Percentiles rank a stretch among this genome's conserved stretches.
These are phyloP conservation scores for Scutellaria baicalensis DNA, from an alignment of 257 asterid genomes.

Conservation along the genomic window DNA sequence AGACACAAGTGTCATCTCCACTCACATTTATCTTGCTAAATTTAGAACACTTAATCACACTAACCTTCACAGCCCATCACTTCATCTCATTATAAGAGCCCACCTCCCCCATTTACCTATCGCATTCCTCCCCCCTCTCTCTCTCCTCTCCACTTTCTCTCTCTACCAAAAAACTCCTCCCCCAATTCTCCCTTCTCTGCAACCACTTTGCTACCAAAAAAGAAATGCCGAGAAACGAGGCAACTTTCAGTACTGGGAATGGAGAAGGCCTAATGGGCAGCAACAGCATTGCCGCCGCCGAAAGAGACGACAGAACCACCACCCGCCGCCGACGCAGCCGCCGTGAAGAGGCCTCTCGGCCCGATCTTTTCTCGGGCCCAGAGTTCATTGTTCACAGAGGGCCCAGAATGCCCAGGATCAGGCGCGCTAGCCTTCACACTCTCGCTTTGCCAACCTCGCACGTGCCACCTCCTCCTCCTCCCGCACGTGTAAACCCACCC, in stretches of 20 bases:
- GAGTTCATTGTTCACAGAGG: constrained; percentile 30
- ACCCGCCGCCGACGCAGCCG: not conserved
- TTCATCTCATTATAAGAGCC: constrained; percentile 14
- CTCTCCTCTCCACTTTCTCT: not conserved
- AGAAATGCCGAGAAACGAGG: constrained; percentile 7
- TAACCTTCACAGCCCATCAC: constrained; percentile 12
- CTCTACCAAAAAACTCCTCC: not conserved
- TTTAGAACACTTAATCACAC: constrained; percentile 16
- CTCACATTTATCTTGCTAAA: constrained; percentile 24
- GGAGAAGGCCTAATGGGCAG: constrained; percentile 9
- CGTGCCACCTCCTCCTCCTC: constrained; percentile 28
- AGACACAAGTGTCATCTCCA: constrained; percentile 45
- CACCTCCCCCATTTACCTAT: constrained; percentile 22
- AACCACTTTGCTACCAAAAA: too few relatives aligned
- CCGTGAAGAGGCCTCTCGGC: not conserved
- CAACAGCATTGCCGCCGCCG: constrained; percentile 4
- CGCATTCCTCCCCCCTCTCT: not conserved
- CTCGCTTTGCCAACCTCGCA: constrained; percentile 27
- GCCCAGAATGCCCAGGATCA: constrained; percentile 43
- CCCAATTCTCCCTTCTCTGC: not conserved
- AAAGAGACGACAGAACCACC: not conserved
- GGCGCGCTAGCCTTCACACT: constrained; percentile 37
- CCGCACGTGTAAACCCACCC: constrained; percentile 35
- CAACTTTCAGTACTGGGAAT: not conserved
- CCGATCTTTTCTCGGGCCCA: constrained; percentile 34